Evolutionary conservation across 139 green algal genomes (phyloP).

Genomic region (Chlamydomonas sp.): DNA sequence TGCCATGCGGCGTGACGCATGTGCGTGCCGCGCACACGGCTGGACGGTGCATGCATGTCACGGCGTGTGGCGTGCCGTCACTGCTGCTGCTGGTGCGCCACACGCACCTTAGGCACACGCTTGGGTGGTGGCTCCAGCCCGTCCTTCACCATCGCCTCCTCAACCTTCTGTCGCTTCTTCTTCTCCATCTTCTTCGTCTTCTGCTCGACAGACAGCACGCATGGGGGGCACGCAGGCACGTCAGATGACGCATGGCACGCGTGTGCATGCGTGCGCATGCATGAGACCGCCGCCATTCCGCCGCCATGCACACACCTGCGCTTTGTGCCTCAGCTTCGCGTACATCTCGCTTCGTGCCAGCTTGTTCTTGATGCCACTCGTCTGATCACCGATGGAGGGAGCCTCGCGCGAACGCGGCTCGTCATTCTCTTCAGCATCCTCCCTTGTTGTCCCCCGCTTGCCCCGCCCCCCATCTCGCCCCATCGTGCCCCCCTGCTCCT

Average conservation of each 20-base stretch:
- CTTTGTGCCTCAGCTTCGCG: conserved; percentile 67
- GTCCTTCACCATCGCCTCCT: conserved; percentile 47
- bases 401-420: too few species aligned
- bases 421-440: too few species aligned
- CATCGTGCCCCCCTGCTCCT: too few species aligned
- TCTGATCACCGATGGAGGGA: conserved; percentile 63
- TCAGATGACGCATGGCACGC: not conserved
- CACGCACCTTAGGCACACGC: conserved; percentile 59
- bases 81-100: not conserved
- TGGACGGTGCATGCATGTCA: too few species aligned
- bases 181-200: conserved; percentile 64
- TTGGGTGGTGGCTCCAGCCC: conserved; percentile 61
- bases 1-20: not conserved
- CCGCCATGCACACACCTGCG: conserved; percentile 38
- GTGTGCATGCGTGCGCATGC: not conserved
- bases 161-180: conserved; percentile 58
- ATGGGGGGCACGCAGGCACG: too few species aligned
- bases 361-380: conserved; percentile 79
- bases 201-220: too few species aligned
- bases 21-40: too few species aligned
- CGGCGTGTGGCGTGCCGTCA: too few species aligned
- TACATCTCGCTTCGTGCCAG: conserved; percentile 64
- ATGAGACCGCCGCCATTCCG: not conserved
- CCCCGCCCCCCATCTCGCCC: too few species aligned
- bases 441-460: too few species aligned